phyloP scores from a whole-genome alignment of 2,329 filamentous ascomycete genomes.

The Triangularia verruculosa region DNA sequence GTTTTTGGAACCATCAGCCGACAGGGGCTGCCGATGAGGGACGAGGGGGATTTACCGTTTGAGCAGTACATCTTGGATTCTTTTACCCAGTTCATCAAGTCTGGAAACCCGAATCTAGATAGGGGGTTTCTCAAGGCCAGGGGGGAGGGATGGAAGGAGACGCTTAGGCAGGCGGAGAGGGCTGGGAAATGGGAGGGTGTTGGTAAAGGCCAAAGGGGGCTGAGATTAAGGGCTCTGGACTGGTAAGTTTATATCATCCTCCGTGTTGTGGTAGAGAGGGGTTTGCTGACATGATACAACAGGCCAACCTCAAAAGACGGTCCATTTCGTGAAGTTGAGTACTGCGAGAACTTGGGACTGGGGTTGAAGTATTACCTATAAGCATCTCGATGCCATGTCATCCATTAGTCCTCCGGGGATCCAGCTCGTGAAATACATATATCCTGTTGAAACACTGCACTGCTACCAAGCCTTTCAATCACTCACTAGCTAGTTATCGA shows the following conservation, averaged over 20 bases:
- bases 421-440: neutral
- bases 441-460: too few relatives aligned
- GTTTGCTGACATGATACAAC: constrained; percentile 44
- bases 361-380: constrained; percentile 41
- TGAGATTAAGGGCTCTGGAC: neutral
- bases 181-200: constrained; percentile 38
- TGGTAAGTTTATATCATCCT: neutral
- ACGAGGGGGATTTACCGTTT: constrained; percentile 41
- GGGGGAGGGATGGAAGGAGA: constrained; percentile 33
- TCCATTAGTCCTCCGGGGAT: neutral
- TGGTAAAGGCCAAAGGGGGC: constrained; percentile 29
- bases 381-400: too few relatives aligned
- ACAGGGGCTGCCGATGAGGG: constrained; percentile 43
- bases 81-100: constrained; percentile 50
- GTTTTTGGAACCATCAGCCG: constrained; percentile 50
- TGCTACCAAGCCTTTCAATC: too few relatives aligned
- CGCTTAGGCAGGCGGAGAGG: constrained; percentile 25
- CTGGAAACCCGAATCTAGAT: constrained; percentile 50
- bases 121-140: constrained; percentile 43
- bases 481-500: neutral
- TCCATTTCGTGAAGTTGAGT: constrained; percentile 47
- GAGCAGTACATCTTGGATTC: constrained; percentile 43
- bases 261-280: neutral
- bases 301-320: constrained; percentile 38
- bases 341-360: constrained; percentile 48